phyloP scores from a whole-genome alignment of 1,284 basidiomycete species.

The Rhodofomes roseus region DNA sequence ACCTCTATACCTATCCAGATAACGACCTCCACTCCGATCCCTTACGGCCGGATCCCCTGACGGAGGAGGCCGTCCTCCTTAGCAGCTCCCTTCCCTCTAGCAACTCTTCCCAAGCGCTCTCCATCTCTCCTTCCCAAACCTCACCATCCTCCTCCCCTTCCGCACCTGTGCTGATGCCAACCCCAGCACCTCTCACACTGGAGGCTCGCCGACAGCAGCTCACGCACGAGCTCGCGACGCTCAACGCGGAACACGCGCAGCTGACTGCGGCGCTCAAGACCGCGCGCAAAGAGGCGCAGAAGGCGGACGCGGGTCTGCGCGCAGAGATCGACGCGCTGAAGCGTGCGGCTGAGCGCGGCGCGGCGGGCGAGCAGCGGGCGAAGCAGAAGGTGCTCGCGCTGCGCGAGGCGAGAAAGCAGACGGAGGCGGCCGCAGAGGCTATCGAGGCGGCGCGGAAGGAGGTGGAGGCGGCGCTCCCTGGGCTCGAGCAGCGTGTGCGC shows the following conservation, averaged over 20 bases:
- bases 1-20: conserved; percentile 8
- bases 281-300: conserved; percentile 69
- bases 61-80: conserved; percentile 9
- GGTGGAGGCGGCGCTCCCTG: conserved; percentile 51
- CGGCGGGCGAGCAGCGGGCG: conserved; percentile 58
- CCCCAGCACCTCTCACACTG: conserved; percentile 30
- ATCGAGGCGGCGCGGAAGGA: conserved; percentile 47
- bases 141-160: conserved; percentile 7
- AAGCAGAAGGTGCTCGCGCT: conserved; percentile 74
- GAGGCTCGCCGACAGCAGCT: conserved; percentile 65
- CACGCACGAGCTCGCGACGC: conserved; percentile 49
- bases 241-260: conserved; percentile 57
- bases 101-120: conserved; percentile 8
- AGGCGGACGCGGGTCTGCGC: conserved; percentile 66
- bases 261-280: conserved; percentile 62
- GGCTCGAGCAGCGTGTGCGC: conserved; percentile 37
- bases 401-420: conserved; percentile 72
- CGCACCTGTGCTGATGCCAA: conserved; percentile 21
- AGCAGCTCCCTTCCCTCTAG: conserved; percentile 9
- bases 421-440: conserved; percentile 54
- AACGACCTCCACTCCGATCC: conserved; percentile 15
- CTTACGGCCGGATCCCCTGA: conserved; percentile 6
- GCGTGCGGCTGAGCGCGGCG: conserved; percentile 67
- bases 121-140: conserved; percentile 11
- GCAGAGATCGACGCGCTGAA: conserved; percentile 74